Evolutionary conservation across 2,329 filamentous ascomycete species (phyloP).

Genomic region (Fusarium sp.): DNA sequence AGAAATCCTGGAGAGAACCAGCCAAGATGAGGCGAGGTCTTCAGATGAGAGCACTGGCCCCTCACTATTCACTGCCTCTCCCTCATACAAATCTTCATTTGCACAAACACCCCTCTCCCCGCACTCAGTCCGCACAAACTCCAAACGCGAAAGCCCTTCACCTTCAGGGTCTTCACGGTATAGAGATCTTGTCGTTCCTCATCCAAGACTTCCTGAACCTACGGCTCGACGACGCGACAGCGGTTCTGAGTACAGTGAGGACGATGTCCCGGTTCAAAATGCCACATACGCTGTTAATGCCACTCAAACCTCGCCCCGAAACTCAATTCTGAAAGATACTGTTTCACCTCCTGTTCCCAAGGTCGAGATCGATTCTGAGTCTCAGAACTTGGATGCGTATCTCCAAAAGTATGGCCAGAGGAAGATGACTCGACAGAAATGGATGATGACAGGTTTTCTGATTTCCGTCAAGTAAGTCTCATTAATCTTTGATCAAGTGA

Average conservation of each 20-base stretch:
- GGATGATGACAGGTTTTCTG: constrained; percentile 33
- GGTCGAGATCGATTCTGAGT: constrained; percentile 26
- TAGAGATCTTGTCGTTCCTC: constrained; percentile 7
- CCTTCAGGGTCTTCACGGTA: neutral
- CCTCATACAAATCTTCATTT: constrained; percentile 34
- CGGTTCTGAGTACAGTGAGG: constrained; percentile 1
- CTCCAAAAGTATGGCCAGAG: constrained; percentile 23
- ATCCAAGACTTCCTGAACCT: constrained; percentile 10
- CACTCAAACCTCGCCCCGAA: constrained; percentile 21
- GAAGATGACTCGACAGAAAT: constrained; percentile 28
- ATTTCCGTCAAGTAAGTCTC: constrained; percentile 26
- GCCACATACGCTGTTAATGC: constrained; percentile 7
- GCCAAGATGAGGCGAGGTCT: constrained; percentile 13
- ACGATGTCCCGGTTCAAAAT: constrained; percentile 1
- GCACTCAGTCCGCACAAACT: neutral
- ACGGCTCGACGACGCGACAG: constrained; percentile 19
- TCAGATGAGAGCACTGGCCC: constrained; percentile 22
- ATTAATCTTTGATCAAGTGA: fast-evolving
- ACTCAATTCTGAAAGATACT: constrained; percentile 5
- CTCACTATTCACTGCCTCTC: constrained; percentile 19
- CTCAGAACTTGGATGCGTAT: constrained; percentile 32
- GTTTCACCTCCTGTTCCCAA: neutral
- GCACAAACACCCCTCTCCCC: constrained; percentile 27
- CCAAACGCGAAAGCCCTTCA: constrained; percentile 2
- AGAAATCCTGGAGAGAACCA: constrained; percentile 8